Conservation (phyloP, 345 rosid species). For the Corchorus capsularis region DNA sequence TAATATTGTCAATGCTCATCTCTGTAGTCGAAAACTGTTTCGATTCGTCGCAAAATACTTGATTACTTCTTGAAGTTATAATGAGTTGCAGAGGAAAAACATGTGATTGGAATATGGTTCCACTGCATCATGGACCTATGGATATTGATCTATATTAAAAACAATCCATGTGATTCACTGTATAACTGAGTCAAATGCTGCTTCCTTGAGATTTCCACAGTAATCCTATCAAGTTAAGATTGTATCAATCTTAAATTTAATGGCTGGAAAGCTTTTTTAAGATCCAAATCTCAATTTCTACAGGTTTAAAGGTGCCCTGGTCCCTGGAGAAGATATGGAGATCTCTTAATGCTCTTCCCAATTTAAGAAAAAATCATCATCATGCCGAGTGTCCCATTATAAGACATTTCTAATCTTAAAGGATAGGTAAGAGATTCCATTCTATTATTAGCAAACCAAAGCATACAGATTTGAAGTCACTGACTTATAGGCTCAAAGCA, state of each 20-base stretch:
- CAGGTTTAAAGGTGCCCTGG: neutral
- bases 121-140: neutral
- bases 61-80: neutral
- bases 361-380: too few species aligned
- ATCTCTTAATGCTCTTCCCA: too few species aligned
- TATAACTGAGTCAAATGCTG: neutral
- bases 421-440: neutral
- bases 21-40: constrained; percentile 5
- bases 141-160: neutral
- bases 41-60: neutral
- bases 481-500: neutral
- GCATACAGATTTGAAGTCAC: neutral
- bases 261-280: too few species aligned
- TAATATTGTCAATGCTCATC: neutral
- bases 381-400: too few species aligned
- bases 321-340: neutral
- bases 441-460: neutral
- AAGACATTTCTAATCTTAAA: too few species aligned
- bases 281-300: neutral
- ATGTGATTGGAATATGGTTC: constrained; percentile 3
- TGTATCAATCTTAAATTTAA: too few species aligned
- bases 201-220: neutral
- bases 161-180: neutral
- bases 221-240: neutral
- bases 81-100: neutral